Base-by-base conservation (phyloP, 2,329 filamentous ascomycete genomes). In the Sarocladium strictum region DNA sequence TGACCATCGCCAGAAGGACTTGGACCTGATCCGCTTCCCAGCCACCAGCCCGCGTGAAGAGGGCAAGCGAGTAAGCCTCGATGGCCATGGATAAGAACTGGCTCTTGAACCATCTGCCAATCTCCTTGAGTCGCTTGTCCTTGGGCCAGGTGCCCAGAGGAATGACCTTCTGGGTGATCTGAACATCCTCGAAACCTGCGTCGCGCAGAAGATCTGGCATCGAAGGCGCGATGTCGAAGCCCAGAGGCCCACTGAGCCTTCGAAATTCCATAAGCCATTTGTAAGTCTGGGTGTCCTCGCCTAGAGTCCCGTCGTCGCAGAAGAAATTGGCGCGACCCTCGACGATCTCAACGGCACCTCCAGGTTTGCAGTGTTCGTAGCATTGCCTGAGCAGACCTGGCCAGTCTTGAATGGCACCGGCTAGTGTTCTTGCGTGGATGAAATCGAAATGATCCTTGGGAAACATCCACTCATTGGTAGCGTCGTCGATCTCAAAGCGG, bases 401-500 rank as follows among this genome's bases (percentile, higher is more conserved):
- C 64, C 64, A 66, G 54, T 69, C 61, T 32, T 63, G 64, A 54
- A 73, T 66, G 11, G 67, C 64, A 1, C 66, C 69, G 2, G 63
- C 62, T 58, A 73, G 65, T 35, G 64, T 68, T 1, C 69, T 63
- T 19, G 67, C 64, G 49, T 72, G 67, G 11, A 73, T 69, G 33
- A 61, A 70, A 37, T 69, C 66, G 40, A 67, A 68, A 9, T 60
- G 54, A 2, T 56, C 45, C 0, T 43, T 7, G 38, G 60, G 53
- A 26, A 66, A 61, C 2, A 53, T 54, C 83, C 83, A 86, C 1
- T 78, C 72, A 32, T 78, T 72, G 60, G 84, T 79, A 17, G 76
- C 72, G 60, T 85, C 80, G 60, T 85, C 81, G 7, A 86, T 72
- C 37, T 83, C 63, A 61, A 84, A 85, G 5, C 71, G 72, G 54